Evolutionary conservation across 2,329 filamentous ascomycete genomes (phyloP).

Genomic region (Tolypocladium pustulatum): DNA sequence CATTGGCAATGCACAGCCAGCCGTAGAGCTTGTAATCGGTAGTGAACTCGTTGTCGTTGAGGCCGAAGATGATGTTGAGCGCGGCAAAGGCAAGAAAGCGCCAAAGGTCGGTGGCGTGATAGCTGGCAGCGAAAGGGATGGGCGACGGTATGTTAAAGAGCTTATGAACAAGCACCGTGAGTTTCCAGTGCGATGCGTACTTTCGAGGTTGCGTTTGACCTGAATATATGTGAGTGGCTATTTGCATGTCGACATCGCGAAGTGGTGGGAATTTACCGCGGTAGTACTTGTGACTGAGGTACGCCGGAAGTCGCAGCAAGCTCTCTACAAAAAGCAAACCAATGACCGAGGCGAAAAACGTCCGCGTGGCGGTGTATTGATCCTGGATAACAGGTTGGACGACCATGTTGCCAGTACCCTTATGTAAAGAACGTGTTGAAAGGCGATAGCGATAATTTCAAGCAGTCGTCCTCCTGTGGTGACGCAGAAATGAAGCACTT

Average conservation of each 20-base stretch:
- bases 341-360: constrained; percentile 9
- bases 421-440: not conserved
- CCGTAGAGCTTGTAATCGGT: constrained; percentile 16
- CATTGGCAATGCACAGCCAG: constrained; percentile 16
- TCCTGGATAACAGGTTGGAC: constrained; percentile 6
- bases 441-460: not conserved
- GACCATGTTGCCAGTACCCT: not conserved
- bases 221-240: not conserved
- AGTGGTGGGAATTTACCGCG: not conserved
- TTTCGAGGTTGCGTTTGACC: not conserved
- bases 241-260: not conserved
- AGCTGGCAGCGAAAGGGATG: constrained; percentile 2
- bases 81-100: constrained; percentile 10
- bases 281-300: not conserved
- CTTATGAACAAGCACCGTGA: not conserved
- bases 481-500: not conserved
- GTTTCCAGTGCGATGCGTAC: not conserved
- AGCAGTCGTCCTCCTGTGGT: not conserved
- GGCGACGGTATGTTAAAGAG: not conserved
- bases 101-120: constrained; percentile 7
- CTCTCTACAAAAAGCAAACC: constrained; percentile 11
- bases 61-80: constrained; percentile 12
- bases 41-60: constrained; percentile 10
- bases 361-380: constrained; percentile 9
- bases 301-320: not conserved